Percentiles rank a stretch among this genome's conserved stretches.
Conservation (phyloP, 1,139 yeast species). For the Saccharomycopsis hybrid region DNA sequence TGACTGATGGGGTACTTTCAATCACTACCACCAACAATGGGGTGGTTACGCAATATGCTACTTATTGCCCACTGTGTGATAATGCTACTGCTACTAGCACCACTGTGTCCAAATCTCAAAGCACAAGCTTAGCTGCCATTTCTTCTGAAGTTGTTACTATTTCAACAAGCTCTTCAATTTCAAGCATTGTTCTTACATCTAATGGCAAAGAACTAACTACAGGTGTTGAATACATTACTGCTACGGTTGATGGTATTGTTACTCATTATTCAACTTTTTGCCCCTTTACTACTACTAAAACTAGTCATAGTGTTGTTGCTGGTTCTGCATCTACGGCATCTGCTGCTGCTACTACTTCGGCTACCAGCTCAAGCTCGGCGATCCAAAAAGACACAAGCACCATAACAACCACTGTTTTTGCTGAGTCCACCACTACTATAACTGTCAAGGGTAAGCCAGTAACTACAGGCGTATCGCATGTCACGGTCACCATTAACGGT, state of each 20-base stretch:
- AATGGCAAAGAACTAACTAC: conserved; percentile 3
- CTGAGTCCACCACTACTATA: too few relatives aligned
- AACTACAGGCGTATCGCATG: too few relatives aligned
- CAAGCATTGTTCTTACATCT: conserved; percentile 8
- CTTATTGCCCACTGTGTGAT: background rate
- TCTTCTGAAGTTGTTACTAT: conserved; percentile 41
- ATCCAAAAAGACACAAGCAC: background rate
- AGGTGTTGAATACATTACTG: conserved; percentile 22
- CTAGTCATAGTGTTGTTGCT: conserved; percentile 10
- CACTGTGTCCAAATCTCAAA: conserved; percentile 16
- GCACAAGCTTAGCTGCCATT: conserved; percentile 35
- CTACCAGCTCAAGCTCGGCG: background rate
- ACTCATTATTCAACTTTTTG: conserved; percentile 34
- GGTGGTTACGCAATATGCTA: too few relatives aligned
- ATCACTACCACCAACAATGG: too few relatives aligned
- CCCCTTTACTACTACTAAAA: conserved; percentile 25
- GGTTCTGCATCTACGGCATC: conserved; percentile 1
- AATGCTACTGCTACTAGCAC: conserved; percentile 19
- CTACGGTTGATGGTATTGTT: conserved; percentile 26
- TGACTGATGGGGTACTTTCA: too few relatives aligned
- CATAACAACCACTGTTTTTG: too few relatives aligned
- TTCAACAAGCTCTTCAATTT: conserved; percentile 6
- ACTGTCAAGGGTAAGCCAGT: too few relatives aligned
- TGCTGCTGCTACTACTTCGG: conserved; percentile 3
- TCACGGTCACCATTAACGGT: too few relatives aligned